phyloP scores from a whole-genome alignment of 106 monocot species.

The Apostasia ramifera region DNA sequence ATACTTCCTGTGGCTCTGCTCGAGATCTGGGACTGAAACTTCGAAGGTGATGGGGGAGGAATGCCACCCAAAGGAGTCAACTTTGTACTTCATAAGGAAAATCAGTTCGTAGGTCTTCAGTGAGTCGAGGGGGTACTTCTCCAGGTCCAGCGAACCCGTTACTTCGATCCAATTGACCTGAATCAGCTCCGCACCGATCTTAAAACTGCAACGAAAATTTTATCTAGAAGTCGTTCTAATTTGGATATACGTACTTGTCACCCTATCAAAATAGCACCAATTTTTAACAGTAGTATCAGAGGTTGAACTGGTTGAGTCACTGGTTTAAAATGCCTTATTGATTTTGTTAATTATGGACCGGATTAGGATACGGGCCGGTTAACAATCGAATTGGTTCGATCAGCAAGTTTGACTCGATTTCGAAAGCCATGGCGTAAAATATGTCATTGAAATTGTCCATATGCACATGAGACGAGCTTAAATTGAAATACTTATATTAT shows the following conservation, averaged over 20 bases:
- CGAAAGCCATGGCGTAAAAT: too few species aligned
- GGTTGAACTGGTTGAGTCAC: too few species aligned
- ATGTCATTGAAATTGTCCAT: too few species aligned
- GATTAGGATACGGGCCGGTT: too few species aligned
- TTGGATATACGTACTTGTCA: background rate
- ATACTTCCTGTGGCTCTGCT: constrained; percentile 5
- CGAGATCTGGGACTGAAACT: background rate
- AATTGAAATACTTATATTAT: too few species aligned
- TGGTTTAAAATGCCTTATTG: too few species aligned
- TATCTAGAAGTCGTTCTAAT: background rate
- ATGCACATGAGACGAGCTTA: too few species aligned
- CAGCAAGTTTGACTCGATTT: too few species aligned
- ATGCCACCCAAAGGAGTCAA: constrained; percentile 18
- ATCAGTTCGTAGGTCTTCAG: constrained; percentile 3
- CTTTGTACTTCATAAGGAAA: constrained; percentile 10
- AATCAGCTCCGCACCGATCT: constrained; percentile 13
- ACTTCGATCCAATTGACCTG: constrained; percentile 17
- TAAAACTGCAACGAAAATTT: background rate
- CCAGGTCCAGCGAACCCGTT: constrained; percentile 4
- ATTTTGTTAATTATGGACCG: too few species aligned
- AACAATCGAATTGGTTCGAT: too few species aligned
- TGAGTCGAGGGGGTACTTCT: background rate
- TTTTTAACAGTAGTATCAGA: too few species aligned
- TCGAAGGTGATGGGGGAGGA: constrained; percentile 5
- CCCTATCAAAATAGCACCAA: too few species aligned